Evolutionary conservation across 1,284 basidiomycete species (phyloP).

Genomic region (Ceratobasidium sp.): DNA sequence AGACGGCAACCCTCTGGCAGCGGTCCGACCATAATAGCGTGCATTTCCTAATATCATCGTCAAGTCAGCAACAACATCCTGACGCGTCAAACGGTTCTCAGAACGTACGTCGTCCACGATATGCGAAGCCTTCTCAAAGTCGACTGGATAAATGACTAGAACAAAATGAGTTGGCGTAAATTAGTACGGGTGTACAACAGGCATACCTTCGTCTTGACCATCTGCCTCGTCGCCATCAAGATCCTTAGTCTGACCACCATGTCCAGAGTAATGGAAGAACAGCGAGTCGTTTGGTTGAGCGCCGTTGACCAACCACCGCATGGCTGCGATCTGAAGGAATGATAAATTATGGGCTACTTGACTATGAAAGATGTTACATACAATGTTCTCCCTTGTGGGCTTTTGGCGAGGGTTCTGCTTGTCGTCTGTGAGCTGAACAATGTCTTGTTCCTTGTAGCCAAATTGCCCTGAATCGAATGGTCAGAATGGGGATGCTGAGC

Average conservation of each 20-base stretch:
- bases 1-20: constrained; percentile 86
- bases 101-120: constrained; percentile 84
- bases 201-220: constrained; percentile 54
- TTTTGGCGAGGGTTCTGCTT: constrained; percentile 66
- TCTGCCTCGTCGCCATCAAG: constrained; percentile 69
- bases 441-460: constrained; percentile 80
- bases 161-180: not conserved
- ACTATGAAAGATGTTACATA: constrained; percentile 57
- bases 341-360: not conserved
- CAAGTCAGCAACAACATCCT: not conserved
- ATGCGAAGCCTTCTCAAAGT: constrained; percentile 74
- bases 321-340: constrained; percentile 70
- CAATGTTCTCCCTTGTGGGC: constrained; percentile 87
- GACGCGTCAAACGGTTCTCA: not conserved
- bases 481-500: not conserved
- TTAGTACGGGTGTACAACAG: not conserved
- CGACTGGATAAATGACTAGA: constrained; percentile 86
- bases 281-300: constrained; percentile 86
- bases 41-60: constrained; percentile 58
- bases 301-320: constrained; percentile 88
- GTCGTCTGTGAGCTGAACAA: constrained; percentile 89
- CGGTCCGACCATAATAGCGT: constrained; percentile 73
- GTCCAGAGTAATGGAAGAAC: constrained; percentile 93
- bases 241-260: constrained; percentile 83
- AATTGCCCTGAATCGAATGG: constrained; percentile 61